phyloP scores from a whole-genome alignment of 2,329 filamentous ascomycete species.

The Claviceps sp. region DNA sequence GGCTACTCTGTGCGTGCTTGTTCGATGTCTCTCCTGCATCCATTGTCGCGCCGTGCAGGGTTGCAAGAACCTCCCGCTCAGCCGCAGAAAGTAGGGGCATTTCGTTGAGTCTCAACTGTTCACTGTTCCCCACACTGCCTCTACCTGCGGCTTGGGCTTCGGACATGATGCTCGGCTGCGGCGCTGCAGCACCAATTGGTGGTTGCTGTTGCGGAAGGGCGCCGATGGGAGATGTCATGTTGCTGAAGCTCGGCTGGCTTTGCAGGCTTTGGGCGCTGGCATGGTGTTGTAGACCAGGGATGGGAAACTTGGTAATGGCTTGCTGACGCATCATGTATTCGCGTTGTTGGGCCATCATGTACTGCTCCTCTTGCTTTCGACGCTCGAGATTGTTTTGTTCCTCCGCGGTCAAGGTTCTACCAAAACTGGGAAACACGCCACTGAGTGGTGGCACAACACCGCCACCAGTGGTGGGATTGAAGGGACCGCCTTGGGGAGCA shows the following conservation, averaged over 20 bases:
- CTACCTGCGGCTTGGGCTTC: constrained; percentile 35
- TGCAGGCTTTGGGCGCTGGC: constrained; percentile 92
- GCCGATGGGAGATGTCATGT: constrained; percentile 74
- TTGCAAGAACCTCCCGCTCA: constrained; percentile 40
- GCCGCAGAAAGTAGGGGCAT: constrained; percentile 47
- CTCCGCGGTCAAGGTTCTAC: constrained; percentile 88
- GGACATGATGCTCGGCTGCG: constrained; percentile 48
- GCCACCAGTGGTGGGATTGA: constrained; percentile 36
- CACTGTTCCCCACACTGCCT: constrained; percentile 22
- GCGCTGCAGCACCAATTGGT: constrained; percentile 20
- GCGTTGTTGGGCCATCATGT: constrained; percentile 88
- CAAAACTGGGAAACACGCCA: constrained; percentile 88
- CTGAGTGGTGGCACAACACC: constrained; percentile 78
- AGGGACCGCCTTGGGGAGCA: constrained; percentile 37
- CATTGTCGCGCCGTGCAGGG: constrained; percentile 12
- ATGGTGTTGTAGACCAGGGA: constrained; percentile 68
- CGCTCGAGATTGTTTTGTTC: constrained; percentile 96
- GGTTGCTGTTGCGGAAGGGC: constrained; percentile 35
- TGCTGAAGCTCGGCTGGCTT: constrained; percentile 92
- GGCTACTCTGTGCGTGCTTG: constrained; percentile 12
- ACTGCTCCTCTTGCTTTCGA: constrained; percentile 95
- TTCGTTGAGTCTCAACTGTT: constrained; percentile 58
- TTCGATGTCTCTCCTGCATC: background rate
- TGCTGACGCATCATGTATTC: constrained; percentile 86
- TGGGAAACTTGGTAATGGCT: constrained; percentile 58